These are phyloP conservation scores for Jacaranda copaia DNA, from an alignment of 257 asterid species.

Conservation along the genomic window DNA sequence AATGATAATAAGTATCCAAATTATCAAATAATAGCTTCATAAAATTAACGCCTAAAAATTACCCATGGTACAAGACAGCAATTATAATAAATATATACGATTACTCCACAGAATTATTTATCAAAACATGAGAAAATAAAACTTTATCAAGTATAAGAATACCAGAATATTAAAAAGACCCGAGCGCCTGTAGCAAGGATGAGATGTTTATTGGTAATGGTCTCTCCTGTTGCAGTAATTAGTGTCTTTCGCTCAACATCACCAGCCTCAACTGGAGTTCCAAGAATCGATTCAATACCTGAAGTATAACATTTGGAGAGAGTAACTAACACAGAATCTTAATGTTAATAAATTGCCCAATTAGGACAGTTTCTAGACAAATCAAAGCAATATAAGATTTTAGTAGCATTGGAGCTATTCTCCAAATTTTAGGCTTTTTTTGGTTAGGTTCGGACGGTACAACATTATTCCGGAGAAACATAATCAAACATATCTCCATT, in stretches of 20 bases:
- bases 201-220: constrained; percentile 85
- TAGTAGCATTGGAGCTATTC: constrained; percentile 10
- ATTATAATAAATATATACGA: too few relatives aligned
- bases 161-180: constrained; percentile 51
- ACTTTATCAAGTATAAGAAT: constrained; percentile 32
- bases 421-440: constrained; percentile 18
- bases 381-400: constrained; percentile 24
- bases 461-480: too few relatives aligned
- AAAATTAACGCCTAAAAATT: too few relatives aligned
- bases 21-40: too few relatives aligned
- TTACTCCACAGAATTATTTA: too few relatives aligned
- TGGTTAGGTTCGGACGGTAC: too few relatives aligned
- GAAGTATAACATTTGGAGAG: constrained; percentile 35
- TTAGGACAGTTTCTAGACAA: constrained; percentile 1
- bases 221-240: constrained; percentile 82
- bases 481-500: too few relatives aligned
- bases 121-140: constrained; percentile 14
- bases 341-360: constrained; percentile 21
- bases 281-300: constrained; percentile 91
- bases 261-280: constrained; percentile 81
- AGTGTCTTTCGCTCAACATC: constrained; percentile 86
- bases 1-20: too few relatives aligned
- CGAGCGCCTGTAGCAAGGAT: constrained; percentile 96
- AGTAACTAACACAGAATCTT: constrained; percentile 19
- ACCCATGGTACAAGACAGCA: too few relatives aligned